These are phyloP conservation scores for Lactuca saligna DNA, from an alignment of 129 eudicot species.

Conservation along the genomic window DNA sequence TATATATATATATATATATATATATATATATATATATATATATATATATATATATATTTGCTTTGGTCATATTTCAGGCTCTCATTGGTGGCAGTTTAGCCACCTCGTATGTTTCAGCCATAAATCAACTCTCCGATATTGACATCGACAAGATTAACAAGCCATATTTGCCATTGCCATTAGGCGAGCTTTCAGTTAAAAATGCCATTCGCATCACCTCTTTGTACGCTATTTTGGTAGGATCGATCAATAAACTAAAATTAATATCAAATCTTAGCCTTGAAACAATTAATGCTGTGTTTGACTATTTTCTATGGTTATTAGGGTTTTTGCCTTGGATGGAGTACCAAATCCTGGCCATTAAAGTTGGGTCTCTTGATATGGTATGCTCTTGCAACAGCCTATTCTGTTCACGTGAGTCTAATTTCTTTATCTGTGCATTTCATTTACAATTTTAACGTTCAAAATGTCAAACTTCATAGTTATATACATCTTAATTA, in stretches of 20 bases:
- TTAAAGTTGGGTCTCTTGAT: conserved; percentile 20
- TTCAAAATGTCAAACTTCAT: too few relatives aligned
- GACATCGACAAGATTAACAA: conserved; percentile 38
- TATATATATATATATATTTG: too few relatives aligned
- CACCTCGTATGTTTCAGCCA: conserved; percentile 27
- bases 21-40: too few relatives aligned
- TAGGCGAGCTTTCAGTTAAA: conserved; percentile 33
- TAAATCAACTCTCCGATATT: conserved; percentile 35
- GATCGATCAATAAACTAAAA: too few relatives aligned
- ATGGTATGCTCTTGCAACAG: conserved; percentile 15
- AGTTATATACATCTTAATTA: too few relatives aligned
- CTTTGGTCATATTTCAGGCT: too few relatives aligned
- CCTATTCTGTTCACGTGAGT: conserved; percentile 32
- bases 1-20: too few relatives aligned
- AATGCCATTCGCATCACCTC: too few relatives aligned
- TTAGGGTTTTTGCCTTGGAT: conserved; percentile 33
- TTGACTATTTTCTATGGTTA: neutral
- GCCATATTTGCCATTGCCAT: conserved; percentile 35
- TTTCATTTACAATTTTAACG: too few relatives aligned
- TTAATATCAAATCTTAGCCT: too few relatives aligned
- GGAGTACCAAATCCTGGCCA: conserved; percentile 32
- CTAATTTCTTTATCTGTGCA: neutral
- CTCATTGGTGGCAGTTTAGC: conserved; percentile 5
- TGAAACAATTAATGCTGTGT: too few relatives aligned
- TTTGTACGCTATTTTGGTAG: too few relatives aligned